Evolutionary conservation across 129 eudicot species (phyloP).

Genomic region (Flaveria brownii): DNA sequence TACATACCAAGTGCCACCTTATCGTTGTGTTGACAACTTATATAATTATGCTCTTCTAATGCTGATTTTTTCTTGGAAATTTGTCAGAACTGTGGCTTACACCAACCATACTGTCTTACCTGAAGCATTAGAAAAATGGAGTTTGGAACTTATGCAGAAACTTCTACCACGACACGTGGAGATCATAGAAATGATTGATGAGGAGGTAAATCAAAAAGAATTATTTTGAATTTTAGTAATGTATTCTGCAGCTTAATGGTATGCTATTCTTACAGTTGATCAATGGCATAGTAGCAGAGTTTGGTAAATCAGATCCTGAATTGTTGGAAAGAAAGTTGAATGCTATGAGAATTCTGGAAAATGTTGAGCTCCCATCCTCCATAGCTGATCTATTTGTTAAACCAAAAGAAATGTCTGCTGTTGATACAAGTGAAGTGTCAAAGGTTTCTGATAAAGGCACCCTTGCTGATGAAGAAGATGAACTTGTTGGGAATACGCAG

Average conservation of each 20-base stretch:
- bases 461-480: slow-evolving; percentile 35
- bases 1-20: background rate
- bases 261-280: slow-evolving; percentile 58
- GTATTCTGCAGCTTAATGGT: slow-evolving; percentile 19
- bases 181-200: slow-evolving; percentile 85
- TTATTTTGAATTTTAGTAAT: background rate
- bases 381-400: slow-evolving; percentile 55
- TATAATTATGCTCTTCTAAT: slow-evolving; percentile 12
- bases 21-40: slow-evolving; percentile 1
- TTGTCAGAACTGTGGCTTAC: slow-evolving; percentile 87
- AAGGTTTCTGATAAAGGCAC: slow-evolving; percentile 37
- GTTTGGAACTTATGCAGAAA: slow-evolving; percentile 86
- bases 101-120: slow-evolving; percentile 96
- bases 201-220: slow-evolving; percentile 53
- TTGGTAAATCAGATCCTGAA: slow-evolving; percentile 74
- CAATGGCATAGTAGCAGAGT: slow-evolving; percentile 60
- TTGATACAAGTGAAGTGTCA: slow-evolving; percentile 39
- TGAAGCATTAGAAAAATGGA: slow-evolving; percentile 99
- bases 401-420: slow-evolving; percentile 44
- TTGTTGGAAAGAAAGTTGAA: slow-evolving; percentile 64
- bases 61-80: slow-evolving; percentile 27
- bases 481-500: slow-evolving; percentile 39
- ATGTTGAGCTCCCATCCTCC: slow-evolving; percentile 76
- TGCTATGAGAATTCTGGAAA: slow-evolving; percentile 85
- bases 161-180: slow-evolving; percentile 95